phyloP scores from a whole-genome alignment of 2,329 filamentous ascomycete genomes.

The Phialophora verrucosa region DNA sequence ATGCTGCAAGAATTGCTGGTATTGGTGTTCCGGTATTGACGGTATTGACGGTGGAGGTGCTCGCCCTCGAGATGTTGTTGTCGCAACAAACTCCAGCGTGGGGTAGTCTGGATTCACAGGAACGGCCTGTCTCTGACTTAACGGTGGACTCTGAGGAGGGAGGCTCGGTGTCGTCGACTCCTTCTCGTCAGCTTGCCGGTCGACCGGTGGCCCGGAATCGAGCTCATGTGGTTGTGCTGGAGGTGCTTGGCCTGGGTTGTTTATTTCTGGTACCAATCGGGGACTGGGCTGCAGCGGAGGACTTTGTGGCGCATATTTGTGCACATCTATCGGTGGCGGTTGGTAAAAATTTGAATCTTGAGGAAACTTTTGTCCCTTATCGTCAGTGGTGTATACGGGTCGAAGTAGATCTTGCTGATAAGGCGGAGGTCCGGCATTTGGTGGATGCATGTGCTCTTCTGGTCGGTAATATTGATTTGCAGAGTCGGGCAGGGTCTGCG shows the following conservation, averaged over 20 bases:
- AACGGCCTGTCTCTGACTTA: conserved; percentile 8
- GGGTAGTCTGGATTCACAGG: conserved; percentile 32
- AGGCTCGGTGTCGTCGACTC: background rate
- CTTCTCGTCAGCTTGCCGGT: background rate
- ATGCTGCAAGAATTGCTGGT: conserved; percentile 9
- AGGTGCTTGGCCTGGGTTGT: background rate
- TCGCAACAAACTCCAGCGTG: conserved; percentile 30
- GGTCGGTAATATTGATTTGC: background rate
- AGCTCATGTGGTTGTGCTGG: conserved; percentile 18
- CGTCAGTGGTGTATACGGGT: conserved; percentile 18
- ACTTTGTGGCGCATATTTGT: conserved; percentile 7
- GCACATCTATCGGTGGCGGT: conserved; percentile 9
- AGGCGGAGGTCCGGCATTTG: conserved; percentile 15
- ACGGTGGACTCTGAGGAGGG: background rate
- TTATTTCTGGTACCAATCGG: background rate
- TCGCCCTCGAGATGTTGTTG: conserved; percentile 19
- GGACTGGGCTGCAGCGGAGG: conserved; percentile 11
- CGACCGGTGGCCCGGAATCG: background rate
- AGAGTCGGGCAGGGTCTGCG: background rate
- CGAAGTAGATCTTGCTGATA: conserved; percentile 14
- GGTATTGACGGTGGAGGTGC: conserved; percentile 13
- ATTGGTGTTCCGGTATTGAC: conserved; percentile 2
- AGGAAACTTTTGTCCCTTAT: conserved; percentile 31
- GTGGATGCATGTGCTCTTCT: background rate
- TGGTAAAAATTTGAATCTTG: conserved; percentile 29